Percentiles rank a stretch among this genome's conserved stretches.
phyloP scores from a whole-genome alignment of 169 alveolate genomes.

The Plasmodium falciparum region DNA sequence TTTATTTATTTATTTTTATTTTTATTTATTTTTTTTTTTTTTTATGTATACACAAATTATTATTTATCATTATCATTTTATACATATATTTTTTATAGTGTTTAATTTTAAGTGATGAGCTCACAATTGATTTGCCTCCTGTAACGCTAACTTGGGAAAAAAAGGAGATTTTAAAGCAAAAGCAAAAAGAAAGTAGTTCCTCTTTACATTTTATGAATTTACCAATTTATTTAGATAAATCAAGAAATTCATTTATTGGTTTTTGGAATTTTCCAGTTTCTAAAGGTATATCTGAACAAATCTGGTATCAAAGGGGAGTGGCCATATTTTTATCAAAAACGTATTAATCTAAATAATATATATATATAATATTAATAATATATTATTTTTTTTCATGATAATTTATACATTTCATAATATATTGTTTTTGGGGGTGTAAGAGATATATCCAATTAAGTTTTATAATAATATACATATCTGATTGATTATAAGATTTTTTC shows the following conservation, averaged over 20 bases:
- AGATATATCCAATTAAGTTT: too few relatives aligned
- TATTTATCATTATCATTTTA: neutral
- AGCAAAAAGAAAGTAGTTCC: slow-evolving; percentile 77
- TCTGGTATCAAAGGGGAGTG: slow-evolving; percentile 90
- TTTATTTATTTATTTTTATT: too few relatives aligned
- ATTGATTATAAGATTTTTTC: too few relatives aligned
- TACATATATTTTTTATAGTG: slow-evolving; percentile 38
- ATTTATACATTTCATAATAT: too few relatives aligned
- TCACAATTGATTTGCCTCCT: slow-evolving; percentile 83
- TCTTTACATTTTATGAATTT: slow-evolving; percentile 79
- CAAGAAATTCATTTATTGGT: slow-evolving; percentile 87
- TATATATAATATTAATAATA: too few relatives aligned
- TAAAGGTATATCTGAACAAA: slow-evolving; percentile 80
- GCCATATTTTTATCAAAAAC: slow-evolving; percentile 81
- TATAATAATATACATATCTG: too few relatives aligned
- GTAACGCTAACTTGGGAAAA: slow-evolving; percentile 88
- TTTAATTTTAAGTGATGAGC: slow-evolving; percentile 83
- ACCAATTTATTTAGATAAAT: slow-evolving; percentile 90
- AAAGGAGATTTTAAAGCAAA: slow-evolving; percentile 50
- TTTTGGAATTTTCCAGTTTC: slow-evolving; percentile 87
- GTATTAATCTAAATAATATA: slow-evolving; percentile 4
- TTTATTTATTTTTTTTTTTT: neutral
- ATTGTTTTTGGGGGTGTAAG: too few relatives aligned
- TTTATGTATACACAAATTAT: neutral
- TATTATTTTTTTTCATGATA: too few relatives aligned